Evolutionary conservation across 2,329 filamentous ascomycete genomes (phyloP), one percentile per base, ranked within the genome.

Genomic region (Fusarium haematococcum): DNA sequence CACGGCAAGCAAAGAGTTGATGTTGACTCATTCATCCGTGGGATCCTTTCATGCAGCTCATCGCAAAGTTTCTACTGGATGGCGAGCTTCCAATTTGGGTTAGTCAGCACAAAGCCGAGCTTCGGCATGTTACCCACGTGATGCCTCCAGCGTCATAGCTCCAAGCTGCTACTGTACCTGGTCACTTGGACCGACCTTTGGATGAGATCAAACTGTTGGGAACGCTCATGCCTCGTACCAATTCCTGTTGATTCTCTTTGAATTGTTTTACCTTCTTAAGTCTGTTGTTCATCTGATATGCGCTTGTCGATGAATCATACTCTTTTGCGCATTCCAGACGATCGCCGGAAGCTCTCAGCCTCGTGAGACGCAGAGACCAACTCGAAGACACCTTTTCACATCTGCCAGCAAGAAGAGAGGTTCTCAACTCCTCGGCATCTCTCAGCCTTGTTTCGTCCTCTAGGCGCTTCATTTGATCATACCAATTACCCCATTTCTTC

Each of bases 301-400:
- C 20, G 20, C 63, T 6, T 69, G 25, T 63, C 25, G 14, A n/a
- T 45, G n/a, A 10, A 32, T 41, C 32, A 61, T 35, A 52, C 16
- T 20, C 25, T 58, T 39, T 41, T 35, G 35, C 43, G 20, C 60
- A 65, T 67, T 54, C 30, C 60, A 39, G 48, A 60, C 41, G 32
- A 41, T 43, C 30, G 30, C 41, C 30, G 23, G 41, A 57, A 20
- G 50, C 56, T 69, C 62, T 32, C 37, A 70, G 50, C 45, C 48
- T 67, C n/a, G 18, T 41, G 50, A 54, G 50, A 54, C 50, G 10
- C 32, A 2, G 56, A 69, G 68, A 59, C 67, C 32, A 65, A 66
- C 66, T 59, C 70, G 67, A 72, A 77, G 77, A 77, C 76, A 78
- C 68, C 70, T 78, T 73, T 67, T 67, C 71, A 67, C 61, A 52